Evolutionary conservation across 1,284 basidiomycete genomes (phyloP), one percentile per base, ranked within the genome.

Genomic region (Kalmanozyma brasiliensis): DNA sequence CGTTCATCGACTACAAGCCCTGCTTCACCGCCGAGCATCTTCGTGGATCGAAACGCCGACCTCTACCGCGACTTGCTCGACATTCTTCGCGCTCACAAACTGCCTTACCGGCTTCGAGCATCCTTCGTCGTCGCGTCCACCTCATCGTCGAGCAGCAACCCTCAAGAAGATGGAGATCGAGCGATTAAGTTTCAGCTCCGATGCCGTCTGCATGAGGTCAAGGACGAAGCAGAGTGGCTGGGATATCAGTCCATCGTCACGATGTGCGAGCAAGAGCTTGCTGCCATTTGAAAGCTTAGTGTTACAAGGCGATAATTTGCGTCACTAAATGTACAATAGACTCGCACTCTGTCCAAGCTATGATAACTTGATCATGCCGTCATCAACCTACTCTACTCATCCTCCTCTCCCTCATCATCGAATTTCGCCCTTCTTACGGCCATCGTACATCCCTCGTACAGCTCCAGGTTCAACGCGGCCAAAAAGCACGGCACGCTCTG

Each of bases 401-500:
- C 45, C 1, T 52, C 52, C 14, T 62, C 59, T 1, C 33, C 58
- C n/a, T 57, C 44, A 13, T 24, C 36, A 13, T 61, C 47, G 22
- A 57, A 53, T 23, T 30, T 41, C 3, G 20, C 33, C 33, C 57
- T 30, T 14, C 62, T 49, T 0, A 66, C 47, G 1, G 68, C 68
- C 68, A 66, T 66, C 13, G 68, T 71, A 42, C 68, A 71, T 20
- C 62, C 64, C 40, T 82, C 80, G 56, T 79, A 86, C 74, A 85
- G 80, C 79, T 85, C 85, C 29, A 84, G 75, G 29, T 84, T 85
- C 19, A 86, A 81, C 48, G 85, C 84, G 0, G 85, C 85, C 71
- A 86, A 74, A 69, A 86, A 86, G 30, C 85, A 85, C 1, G 85
- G 85, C 0, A 86, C 83, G 55, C 83, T 84, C 72, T 86, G 84